Conservation (phyloP, 495 filamentous ascomycete species). For the Hypoxylon trugodes region DNA sequence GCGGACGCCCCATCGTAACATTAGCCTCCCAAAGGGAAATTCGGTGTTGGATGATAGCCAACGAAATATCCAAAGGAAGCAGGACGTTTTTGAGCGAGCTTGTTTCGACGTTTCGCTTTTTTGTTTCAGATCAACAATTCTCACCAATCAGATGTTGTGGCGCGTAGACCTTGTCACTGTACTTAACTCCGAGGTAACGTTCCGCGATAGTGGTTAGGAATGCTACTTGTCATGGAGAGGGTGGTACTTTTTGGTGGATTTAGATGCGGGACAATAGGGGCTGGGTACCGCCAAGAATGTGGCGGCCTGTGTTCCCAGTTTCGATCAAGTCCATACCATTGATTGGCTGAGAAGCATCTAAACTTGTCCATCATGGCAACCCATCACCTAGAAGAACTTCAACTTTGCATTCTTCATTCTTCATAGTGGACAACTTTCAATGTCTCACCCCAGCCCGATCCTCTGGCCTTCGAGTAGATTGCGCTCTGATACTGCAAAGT, state of each 20-base stretch:
- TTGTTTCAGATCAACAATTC: constrained; percentile 23
- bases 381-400: constrained; percentile 8
- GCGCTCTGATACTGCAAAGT: constrained; percentile 5
- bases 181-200: constrained; percentile 6
- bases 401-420: constrained; percentile 22
- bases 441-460: constrained; percentile 24
- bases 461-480: constrained; percentile 19
- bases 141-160: constrained; percentile 30
- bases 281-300: constrained; percentile 40
- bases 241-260: constrained; percentile 3
- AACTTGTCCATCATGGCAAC: constrained; percentile 12
- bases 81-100: constrained; percentile 24
- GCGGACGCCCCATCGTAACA: constrained; percentile 6
- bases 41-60: constrained; percentile 24
- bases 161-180: constrained; percentile 25
- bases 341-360: constrained; percentile 39
- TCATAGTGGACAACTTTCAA: neutral
- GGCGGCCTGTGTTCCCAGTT: constrained; percentile 38
- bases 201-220: constrained; percentile 7
- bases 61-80: constrained; percentile 27
- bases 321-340: constrained; percentile 28
- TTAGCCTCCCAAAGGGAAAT: constrained; percentile 7
- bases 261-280: constrained; percentile 12
- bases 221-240: constrained; percentile 14
- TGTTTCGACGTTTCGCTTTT: constrained; percentile 36